phyloP scores from a whole-genome alignment of 2,329 filamentous ascomycete genomes.

The Alternaria sp. region DNA sequence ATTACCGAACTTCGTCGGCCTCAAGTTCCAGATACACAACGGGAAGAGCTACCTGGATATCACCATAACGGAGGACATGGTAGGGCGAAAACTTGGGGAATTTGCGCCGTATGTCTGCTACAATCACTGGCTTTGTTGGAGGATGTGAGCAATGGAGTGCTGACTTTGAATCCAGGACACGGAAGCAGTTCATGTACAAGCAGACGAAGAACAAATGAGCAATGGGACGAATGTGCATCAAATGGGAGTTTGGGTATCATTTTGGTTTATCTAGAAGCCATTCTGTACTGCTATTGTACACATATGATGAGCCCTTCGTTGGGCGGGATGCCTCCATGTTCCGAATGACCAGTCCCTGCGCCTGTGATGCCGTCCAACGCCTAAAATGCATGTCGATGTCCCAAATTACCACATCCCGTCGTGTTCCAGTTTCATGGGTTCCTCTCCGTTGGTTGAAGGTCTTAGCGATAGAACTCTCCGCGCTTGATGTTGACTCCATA shows the following conservation, averaged over 20 bases:
- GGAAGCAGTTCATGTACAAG: conserved; percentile 72
- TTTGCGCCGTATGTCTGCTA: conserved; percentile 74
- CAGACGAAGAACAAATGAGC: conserved; percentile 72
- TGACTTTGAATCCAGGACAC: conserved; percentile 58
- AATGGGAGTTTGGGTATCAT: conserved; percentile 48
- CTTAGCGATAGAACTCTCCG: conserved; percentile 92
- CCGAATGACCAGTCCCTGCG: conserved; percentile 19
- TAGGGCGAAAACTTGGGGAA: conserved; percentile 92
- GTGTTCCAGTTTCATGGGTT: not conserved
- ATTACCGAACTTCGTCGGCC: conserved; percentile 87
- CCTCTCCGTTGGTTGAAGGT: not conserved
- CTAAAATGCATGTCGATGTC: conserved; percentile 27
- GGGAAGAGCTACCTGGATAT: conserved; percentile 86
- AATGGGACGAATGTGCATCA: conserved; percentile 27
- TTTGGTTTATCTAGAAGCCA: conserved; percentile 33
- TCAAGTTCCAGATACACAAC: conserved; percentile 90
- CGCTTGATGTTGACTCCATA: conserved; percentile 98
- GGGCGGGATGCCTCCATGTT: conserved; percentile 18
- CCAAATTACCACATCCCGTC: not conserved
- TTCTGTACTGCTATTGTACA: conserved; percentile 46
- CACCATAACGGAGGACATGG: conserved; percentile 91
- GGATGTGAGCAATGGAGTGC: not conserved
- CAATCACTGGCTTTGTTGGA: not conserved
- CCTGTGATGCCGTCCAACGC: conserved; percentile 36
- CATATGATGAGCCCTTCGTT: conserved; percentile 28